phyloP scores from a whole-genome alignment of 495 filamentous ascomycete species.

The Cercophora newfieldiana region DNA sequence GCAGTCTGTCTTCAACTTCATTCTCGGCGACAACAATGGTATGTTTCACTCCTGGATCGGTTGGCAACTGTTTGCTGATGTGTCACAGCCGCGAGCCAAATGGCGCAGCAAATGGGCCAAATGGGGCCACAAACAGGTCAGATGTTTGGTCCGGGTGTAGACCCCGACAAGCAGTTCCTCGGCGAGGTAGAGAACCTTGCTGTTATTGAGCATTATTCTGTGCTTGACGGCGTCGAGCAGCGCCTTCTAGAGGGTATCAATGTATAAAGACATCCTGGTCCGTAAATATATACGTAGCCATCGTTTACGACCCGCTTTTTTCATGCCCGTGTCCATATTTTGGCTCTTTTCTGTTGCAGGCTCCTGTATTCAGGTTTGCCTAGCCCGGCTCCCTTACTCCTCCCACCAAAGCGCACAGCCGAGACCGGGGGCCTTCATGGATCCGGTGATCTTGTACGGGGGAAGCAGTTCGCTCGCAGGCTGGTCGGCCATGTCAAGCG shows the following conservation, averaged over 20 bases:
- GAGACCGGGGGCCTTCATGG: slow-evolving; percentile 54
- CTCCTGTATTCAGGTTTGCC: neutral
- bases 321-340: neutral
- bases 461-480: slow-evolving; percentile 34
- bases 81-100: slow-evolving; percentile 82
- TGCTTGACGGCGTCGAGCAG: slow-evolving; percentile 82
- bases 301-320: neutral
- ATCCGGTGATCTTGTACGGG: slow-evolving; percentile 68
- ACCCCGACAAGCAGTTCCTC: slow-evolving; percentile 90
- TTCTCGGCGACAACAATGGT: slow-evolving; percentile 95
- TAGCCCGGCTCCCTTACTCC: slow-evolving; percentile 11
- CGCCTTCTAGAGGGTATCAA: slow-evolving; percentile 65
- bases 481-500: slow-evolving; percentile 52
- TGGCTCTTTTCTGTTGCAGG: neutral
- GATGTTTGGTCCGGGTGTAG: slow-evolving; percentile 91
- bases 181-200: slow-evolving; percentile 93
- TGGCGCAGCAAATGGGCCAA: slow-evolving; percentile 88
- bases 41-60: slow-evolving; percentile 32
- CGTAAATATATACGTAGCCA: slow-evolving; percentile 1
- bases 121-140: slow-evolving; percentile 66
- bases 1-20: slow-evolving; percentile 96
- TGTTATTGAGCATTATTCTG: slow-evolving; percentile 88
- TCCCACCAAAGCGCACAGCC: slow-evolving; percentile 59
- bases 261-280: slow-evolving; percentile 28
- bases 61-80: slow-evolving; percentile 14